phyloP scores from a whole-genome alignment of 2,329 filamentous ascomycete genomes.

The Sclerotiophoma versabilis region DNA sequence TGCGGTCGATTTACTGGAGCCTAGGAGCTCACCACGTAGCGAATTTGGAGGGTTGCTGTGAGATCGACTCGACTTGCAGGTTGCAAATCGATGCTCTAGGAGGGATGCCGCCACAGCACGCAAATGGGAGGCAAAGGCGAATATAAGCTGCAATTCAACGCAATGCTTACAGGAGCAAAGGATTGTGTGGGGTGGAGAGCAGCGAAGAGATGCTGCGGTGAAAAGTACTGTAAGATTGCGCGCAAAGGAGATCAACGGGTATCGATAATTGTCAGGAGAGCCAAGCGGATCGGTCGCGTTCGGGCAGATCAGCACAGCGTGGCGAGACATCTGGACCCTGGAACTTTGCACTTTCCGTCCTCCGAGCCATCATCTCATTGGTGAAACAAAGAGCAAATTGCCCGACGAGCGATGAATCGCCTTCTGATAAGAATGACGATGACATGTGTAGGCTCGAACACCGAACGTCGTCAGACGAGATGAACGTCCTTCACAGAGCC shows the following conservation, averaged over 20 bases:
- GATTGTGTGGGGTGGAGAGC: conserved; percentile 1
- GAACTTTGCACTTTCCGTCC: conserved; percentile 5
- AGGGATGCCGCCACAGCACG: neutral
- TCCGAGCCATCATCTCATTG: conserved; percentile 9
- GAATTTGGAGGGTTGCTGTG: neutral
- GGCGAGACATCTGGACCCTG: conserved; percentile 17
- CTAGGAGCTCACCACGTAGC: neutral
- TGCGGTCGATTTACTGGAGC: conserved; percentile 3
- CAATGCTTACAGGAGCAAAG: neutral
- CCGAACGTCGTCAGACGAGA: too few relatives aligned
- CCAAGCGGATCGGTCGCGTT: conserved; percentile 16
- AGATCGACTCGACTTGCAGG: conserved; percentile 1
- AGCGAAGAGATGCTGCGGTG: conserved; percentile 1
- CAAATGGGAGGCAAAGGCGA: neutral
- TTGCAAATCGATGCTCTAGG: neutral
- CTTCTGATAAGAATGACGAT: neutral
- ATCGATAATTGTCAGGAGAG: conserved; percentile 20
- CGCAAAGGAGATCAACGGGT: conserved; percentile 8
- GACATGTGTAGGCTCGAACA: too few relatives aligned
- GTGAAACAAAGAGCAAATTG: neutral
- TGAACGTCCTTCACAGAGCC: too few relatives aligned
- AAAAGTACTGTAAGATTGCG: conserved; percentile 16
- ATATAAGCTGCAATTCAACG: neutral
- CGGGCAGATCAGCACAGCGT: conserved; percentile 20
- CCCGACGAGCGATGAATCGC: neutral